A percentile compares a stretch with the other conserved stretches of the same genome.
Conservation (phyloP, 352 stramenopile genomes). For the Phytophthora pistaciae region DNA sequence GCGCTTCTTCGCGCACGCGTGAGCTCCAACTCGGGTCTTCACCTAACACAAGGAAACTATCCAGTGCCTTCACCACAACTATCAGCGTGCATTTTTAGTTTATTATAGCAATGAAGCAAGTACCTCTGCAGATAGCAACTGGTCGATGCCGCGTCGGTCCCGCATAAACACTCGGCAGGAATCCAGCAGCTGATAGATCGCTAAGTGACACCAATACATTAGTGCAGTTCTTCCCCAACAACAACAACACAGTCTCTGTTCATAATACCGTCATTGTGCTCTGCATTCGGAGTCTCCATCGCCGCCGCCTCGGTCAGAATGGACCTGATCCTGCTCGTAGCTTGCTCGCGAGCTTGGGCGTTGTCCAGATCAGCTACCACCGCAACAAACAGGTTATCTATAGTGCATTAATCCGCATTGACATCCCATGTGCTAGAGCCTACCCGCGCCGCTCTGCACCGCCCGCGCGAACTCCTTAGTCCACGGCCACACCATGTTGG, state of each 20-base stretch:
- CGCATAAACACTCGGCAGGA: slow-evolving; percentile 74
- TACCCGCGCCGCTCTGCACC: slow-evolving; percentile 37
- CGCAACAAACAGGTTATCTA: not conserved
- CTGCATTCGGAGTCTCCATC: slow-evolving; percentile 9
- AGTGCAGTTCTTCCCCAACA: not conserved
- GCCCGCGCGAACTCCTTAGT: slow-evolving; percentile 53
- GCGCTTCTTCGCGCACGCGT: slow-evolving; percentile 50
- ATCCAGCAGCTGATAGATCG: slow-evolving; percentile 37
- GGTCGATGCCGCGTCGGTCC: slow-evolving; percentile 66
- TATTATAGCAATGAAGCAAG: not conserved
- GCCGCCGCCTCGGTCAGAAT: slow-evolving; percentile 15
- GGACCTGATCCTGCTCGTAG: slow-evolving; percentile 16
- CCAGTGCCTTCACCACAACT: slow-evolving; percentile 35
- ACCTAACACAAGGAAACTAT: slow-evolving; percentile 42
- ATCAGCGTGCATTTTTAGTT: not conserved
- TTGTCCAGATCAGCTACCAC: slow-evolving; percentile 28
- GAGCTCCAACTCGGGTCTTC: slow-evolving; percentile 19
- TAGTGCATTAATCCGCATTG: not conserved
- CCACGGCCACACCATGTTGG: slow-evolving; percentile 32
- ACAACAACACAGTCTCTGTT: not conserved
- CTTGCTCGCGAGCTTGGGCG: slow-evolving; percentile 23
- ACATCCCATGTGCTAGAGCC: not conserved
- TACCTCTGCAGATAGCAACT: slow-evolving; percentile 60
- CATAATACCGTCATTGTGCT: slow-evolving; percentile 34
- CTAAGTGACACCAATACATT: slow-evolving; percentile 2